These are phyloP conservation scores for Phyllosticta citriasiana DNA, from an alignment of 2,329 filamentous ascomycete species.

Conservation along the genomic window DNA sequence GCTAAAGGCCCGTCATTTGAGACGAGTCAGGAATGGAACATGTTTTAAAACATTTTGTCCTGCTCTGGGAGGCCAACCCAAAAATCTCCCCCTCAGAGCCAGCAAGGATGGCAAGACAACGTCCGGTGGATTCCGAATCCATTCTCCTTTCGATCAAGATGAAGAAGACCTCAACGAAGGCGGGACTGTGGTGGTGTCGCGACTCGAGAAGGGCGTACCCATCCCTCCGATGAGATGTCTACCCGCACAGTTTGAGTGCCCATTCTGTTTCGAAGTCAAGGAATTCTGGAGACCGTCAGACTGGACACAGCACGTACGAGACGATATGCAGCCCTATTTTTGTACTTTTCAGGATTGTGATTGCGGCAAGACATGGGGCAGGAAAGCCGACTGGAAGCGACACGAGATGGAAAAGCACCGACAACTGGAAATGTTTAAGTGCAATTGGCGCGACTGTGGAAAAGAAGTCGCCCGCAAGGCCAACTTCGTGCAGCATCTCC, in stretches of 20 bases:
- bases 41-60: constrained; percentile 60
- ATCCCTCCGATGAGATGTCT: constrained; percentile 67
- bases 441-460: constrained; percentile 67
- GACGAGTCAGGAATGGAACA: constrained; percentile 43
- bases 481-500: constrained; percentile 87
- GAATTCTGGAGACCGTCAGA: constrained; percentile 85
- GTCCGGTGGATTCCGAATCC: constrained; percentile 43
- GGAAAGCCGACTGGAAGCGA: constrained; percentile 91
- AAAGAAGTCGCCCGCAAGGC: constrained; percentile 81
- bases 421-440: constrained; percentile 85
- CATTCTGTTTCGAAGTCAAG: constrained; percentile 75
- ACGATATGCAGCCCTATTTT: constrained; percentile 86
- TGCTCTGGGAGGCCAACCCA: constrained; percentile 55
- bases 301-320: constrained; percentile 94
- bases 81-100: constrained; percentile 50
- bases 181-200: constrained; percentile 40
- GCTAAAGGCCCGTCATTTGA: constrained; percentile 59
- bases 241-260: constrained; percentile 83
- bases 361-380: constrained; percentile 85
- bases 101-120: constrained; percentile 51
- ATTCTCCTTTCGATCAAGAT: constrained; percentile 53
- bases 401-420: constrained; percentile 89
- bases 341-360: constrained; percentile 79
- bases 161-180: constrained; percentile 57
- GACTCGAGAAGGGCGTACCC: constrained; percentile 77